A percentile compares a stretch with the other conserved stretches of the same genome.
Conservation (phyloP, 1,139 yeast genomes). For the Blastobotrys arbuscula region DNA sequence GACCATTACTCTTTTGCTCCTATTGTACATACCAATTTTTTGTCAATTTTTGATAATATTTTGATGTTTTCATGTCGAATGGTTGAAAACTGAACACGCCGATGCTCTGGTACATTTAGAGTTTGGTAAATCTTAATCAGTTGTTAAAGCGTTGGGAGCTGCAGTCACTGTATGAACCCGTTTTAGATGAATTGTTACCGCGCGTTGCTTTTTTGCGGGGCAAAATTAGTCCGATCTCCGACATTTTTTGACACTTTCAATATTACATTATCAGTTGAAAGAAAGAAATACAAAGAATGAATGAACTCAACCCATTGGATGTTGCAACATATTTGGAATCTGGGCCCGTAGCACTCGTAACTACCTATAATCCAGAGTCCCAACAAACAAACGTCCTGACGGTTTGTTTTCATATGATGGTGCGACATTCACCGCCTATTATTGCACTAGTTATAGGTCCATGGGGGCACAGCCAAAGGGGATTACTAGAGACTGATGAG, state of each 20-base stretch:
- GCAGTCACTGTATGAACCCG: not conserved
- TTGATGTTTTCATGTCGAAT: too few species aligned
- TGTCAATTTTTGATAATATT: not conserved
- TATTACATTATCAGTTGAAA: too few species aligned
- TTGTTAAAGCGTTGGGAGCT: not conserved
- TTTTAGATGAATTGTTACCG: not conserved
- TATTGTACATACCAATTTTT: not conserved
- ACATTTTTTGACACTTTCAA: not conserved
- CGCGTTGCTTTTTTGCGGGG: too few species aligned
- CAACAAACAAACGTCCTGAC: constrained; percentile 17
- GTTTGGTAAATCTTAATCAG: too few species aligned
- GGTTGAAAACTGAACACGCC: too few species aligned
- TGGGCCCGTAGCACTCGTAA: constrained; percentile 1
- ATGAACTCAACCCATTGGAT: not conserved
- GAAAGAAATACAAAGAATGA: not conserved
- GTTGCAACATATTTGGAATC: not conserved
- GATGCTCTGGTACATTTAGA: too few species aligned
- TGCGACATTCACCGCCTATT: constrained; percentile 17
- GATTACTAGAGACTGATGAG: constrained; percentile 16
- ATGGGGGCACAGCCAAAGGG: constrained; percentile 16
- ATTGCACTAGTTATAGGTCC: constrained; percentile 17
- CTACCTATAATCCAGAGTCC: not conserved
- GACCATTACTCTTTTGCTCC: constrained; percentile 11
- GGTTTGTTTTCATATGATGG: constrained; percentile 20
- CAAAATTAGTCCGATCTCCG: not conserved